A percentile compares a stretch with the other conserved stretches of the same genome.
Evolutionary conservation across 495 filamentous ascomycete genomes (phyloP).

Genomic region (Aspergillus affinis): DNA sequence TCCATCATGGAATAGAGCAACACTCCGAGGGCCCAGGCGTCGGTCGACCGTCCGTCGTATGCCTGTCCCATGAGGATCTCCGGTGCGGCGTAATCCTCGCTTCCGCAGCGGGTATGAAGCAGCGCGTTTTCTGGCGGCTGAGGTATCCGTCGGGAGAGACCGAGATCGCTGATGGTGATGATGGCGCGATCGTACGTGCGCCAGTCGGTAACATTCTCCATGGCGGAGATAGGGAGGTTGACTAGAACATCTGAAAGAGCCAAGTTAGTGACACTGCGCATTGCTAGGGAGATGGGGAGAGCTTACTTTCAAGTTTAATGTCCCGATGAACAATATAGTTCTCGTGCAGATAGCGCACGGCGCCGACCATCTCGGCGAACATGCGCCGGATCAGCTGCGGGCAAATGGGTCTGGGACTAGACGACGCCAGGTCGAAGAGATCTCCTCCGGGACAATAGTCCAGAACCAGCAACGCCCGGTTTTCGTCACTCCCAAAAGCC

Average conservation of each 20-base stretch:
- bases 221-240: constrained; percentile 63
- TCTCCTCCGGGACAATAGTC: constrained; percentile 94
- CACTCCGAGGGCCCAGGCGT: constrained; percentile 95
- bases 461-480: constrained; percentile 78
- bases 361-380: constrained; percentile 83
- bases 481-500: constrained; percentile 78
- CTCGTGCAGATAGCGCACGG: constrained; percentile 81
- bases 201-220: constrained; percentile 59
- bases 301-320: constrained; percentile 95
- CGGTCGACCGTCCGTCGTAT: constrained; percentile 89
- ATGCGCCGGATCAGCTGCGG: constrained; percentile 76
- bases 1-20: constrained; percentile 93
- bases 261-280: constrained; percentile 27
- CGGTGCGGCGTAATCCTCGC: constrained; percentile 94
- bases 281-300: not conserved
- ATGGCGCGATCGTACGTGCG: constrained; percentile 73
- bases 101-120: constrained; percentile 86
- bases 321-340: constrained; percentile 91
- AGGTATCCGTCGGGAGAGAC: constrained; percentile 80
- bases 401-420: constrained; percentile 59
- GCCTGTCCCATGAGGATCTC: constrained; percentile 94
- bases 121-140: constrained; percentile 67
- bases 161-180: constrained; percentile 86
- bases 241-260: constrained; percentile 74
- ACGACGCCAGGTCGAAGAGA: constrained; percentile 85